Base-by-base conservation (phyloP, 2,329 filamentous ascomycete species). In the Parastagonospora nodorum region DNA sequence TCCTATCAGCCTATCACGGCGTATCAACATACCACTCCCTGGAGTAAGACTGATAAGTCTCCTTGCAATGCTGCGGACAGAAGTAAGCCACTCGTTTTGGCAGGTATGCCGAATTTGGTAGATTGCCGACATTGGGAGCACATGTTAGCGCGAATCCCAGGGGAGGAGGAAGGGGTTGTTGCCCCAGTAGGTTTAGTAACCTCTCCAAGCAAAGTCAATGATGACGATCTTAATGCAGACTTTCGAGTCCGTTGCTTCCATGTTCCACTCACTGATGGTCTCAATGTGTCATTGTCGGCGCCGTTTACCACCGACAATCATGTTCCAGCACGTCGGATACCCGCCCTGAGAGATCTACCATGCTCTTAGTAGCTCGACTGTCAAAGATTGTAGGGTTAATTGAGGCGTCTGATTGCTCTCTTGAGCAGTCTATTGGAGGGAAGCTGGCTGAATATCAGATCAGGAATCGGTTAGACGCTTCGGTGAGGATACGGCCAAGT, bases 241-340 rank as follows among this genome's bases (percentile, higher is more conserved):
- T 53, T 44, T 36, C 42, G 42, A 37, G 24, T 53, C 55, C 36
- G 47, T 53, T 40, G 44, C 47, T 52, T 38, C 19, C 36, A 46
- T 43, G 46, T 49, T 53, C 42, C 46, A 52, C 45, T 50, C 36
- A 33, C 48, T 42, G 48, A 53, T 27, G 45, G 39, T 33, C 47
- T 50, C 45, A 51, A 46, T 29, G 53, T 63, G 54, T 60, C 58
- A 62, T 59, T 48, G 43, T 67, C 64, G 64, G 64, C 48, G 45
- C 50, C 48, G 36, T 29, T 27, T 43, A 54, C 32, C 47, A 53
- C 58, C 58, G 55, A 58, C 46, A 35, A 52, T 30, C 42, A 16
- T 57, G 42, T 53, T 28, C 55, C 42, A 52, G 15, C 44, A 37
- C 48, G 37, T 35, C 42, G 50, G 52, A 35, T 55, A 42, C 50